Percentiles rank a stretch among this genome's conserved stretches.
phyloP scores from a whole-genome alignment of 1,139 yeast genomes.

The Yamadazyma oceani region DNA sequence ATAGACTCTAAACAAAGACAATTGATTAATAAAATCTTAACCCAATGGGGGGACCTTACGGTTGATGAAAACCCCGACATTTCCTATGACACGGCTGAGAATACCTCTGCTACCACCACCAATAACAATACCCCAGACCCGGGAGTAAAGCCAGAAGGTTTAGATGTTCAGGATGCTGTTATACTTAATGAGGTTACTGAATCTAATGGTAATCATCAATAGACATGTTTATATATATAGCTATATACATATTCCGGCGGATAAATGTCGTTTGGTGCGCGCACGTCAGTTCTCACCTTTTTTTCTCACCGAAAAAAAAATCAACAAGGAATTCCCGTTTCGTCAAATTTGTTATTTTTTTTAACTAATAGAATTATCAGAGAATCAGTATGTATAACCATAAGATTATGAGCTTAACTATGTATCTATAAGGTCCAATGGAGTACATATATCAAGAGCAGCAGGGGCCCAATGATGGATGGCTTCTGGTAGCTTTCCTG shows the following conservation, averaged over 20 bases:
- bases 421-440: conserved; percentile 2
- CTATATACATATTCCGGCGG: too few species aligned
- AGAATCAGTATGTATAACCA: background rate
- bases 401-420: background rate
- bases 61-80: conserved; percentile 19
- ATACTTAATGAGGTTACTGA: too few species aligned
- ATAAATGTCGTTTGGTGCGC: too few species aligned
- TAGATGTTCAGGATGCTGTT: too few species aligned
- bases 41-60: conserved; percentile 22
- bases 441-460: conserved; percentile 1
- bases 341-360: conserved; percentile 12
- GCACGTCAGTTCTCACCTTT: too few species aligned
- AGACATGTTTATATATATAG: too few species aligned
- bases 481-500: too few species aligned
- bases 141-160: too few species aligned
- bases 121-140: too few species aligned
- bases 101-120: conserved; percentile 4
- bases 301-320: conserved; percentile 9
- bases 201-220: too few species aligned
- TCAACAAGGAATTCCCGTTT: conserved; percentile 15
- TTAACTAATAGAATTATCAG: conserved; percentile 1
- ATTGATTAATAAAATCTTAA: conserved; percentile 24
- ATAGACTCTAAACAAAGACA: background rate
- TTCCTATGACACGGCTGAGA: conserved; percentile 7
- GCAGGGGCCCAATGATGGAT: too few species aligned